phyloP scores from a whole-genome alignment of 176 grass and related monocot species.

The Cenchrus purpureus region DNA sequence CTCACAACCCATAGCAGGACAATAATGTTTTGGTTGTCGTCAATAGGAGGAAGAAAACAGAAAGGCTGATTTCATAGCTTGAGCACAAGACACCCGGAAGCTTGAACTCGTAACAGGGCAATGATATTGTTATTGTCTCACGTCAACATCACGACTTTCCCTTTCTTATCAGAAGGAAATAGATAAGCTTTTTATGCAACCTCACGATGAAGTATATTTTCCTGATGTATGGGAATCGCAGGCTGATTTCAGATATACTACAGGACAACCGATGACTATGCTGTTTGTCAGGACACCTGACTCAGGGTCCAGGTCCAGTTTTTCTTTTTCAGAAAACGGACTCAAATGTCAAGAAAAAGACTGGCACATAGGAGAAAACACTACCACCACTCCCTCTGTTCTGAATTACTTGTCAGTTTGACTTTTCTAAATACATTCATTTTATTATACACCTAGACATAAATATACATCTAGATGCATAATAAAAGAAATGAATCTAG shows the following conservation, averaged over 20 bases:
- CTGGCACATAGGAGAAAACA: conserved; percentile 9
- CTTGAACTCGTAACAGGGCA: conserved; percentile 26
- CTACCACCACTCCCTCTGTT: background rate
- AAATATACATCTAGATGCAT: no score
- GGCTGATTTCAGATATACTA: conserved; percentile 17
- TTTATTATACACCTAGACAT: no score
- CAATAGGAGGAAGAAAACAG: background rate
- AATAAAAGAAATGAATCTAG: no score
- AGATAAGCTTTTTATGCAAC: background rate
- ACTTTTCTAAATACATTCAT: no score
- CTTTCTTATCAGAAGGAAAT: background rate
- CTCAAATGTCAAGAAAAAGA: background rate
- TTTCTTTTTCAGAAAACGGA: background rate
- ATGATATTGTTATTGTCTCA: background rate
- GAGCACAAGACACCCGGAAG: background rate
- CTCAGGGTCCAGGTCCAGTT: background rate
- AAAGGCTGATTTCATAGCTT: background rate
- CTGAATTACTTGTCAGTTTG: no score
- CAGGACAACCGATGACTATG: background rate
- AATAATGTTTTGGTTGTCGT: background rate
- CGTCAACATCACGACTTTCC: background rate
- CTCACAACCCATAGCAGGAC: background rate
- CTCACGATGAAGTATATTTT: background rate
- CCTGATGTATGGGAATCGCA: conserved; percentile 14
- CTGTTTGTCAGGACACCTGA: background rate